Conservation (phyloP, 1,284 basidiomycete genomes). For the Athelia sp. region DNA sequence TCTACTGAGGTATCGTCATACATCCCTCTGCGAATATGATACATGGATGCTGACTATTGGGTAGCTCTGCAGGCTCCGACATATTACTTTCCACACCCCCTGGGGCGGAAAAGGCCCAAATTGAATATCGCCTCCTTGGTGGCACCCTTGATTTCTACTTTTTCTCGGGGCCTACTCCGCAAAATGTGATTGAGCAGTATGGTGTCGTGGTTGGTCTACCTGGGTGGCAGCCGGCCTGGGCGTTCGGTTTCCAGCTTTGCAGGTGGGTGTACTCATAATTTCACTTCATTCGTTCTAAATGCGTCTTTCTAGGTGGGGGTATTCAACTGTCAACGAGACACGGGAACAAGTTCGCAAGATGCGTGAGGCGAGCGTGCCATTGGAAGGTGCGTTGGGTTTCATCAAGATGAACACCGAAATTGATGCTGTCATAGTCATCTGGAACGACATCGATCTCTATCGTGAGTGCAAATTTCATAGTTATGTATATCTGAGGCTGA, state of each 20-base stretch:
- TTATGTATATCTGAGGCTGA: neutral
- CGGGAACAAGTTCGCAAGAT: conserved; percentile 50
- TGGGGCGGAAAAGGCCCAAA: conserved; percentile 43
- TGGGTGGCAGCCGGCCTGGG: conserved; percentile 65
- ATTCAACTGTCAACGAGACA: conserved; percentile 41
- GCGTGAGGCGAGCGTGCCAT: conserved; percentile 58
- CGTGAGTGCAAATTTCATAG: conserved; percentile 5
- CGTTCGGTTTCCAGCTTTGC: conserved; percentile 70
- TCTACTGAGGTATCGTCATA: conserved; percentile 44
- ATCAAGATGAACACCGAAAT: conserved; percentile 2
- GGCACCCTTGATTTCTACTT: conserved; percentile 71
- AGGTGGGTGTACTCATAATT: conserved; percentile 30
- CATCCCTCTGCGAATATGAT: neutral
- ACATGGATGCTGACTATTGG: neutral
- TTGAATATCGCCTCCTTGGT: conserved; percentile 61
- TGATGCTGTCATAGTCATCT: conserved; percentile 43
- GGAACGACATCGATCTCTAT: conserved; percentile 43
- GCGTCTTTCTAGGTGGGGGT: conserved; percentile 45
- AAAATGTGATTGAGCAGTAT: conserved; percentile 65
- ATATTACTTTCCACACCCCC: conserved; percentile 56
- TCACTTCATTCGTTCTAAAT: conserved; percentile 8
- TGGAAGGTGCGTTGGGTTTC: conserved; percentile 43
- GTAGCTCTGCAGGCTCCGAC: conserved; percentile 55
- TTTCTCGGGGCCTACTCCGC: conserved; percentile 62
- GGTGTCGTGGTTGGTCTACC: conserved; percentile 54